Base-by-base conservation (phyloP, 2,329 filamentous ascomycete species). In the Alternaria consortialis region DNA sequence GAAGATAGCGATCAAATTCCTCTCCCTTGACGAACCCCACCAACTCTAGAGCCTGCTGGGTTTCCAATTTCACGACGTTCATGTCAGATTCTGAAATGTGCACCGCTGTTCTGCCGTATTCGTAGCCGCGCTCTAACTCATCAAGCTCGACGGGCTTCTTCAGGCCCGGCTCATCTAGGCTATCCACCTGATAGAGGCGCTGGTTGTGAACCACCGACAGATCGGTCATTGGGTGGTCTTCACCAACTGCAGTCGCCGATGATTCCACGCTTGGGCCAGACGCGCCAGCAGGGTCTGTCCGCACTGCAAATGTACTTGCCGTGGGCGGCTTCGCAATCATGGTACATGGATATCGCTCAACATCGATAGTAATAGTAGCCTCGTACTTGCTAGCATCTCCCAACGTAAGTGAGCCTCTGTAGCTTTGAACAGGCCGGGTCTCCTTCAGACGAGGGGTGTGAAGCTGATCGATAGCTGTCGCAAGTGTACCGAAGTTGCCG, bases 41-140 rank as follows among this genome's bases (percentile, higher is more conserved):
- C 42, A 99, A 90, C 4, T 93, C 90, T 58, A 98, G 88, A 7
- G 86, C 85, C 60, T 91, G 89, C 9, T 82, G 79, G 0, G 93
- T 95, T 71, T 96, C 90, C 34, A 97, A 84, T 66, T 91, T 93
- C n/a, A 93, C 97, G 58, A 97, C 88, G 68, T 94, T 93, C 76
- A 90, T 86, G 71, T 99, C 94, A 0, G 91, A 91, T 69, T 94
- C 90, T 66, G 88, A 92, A 68, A 99, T 97, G 67, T 91, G 90
- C 1, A 99, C 94, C 2, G 92, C 93, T 0, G 94, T 97, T 58
- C 93, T 87, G 46, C 95, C 95, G 75, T 99, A 99, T 73, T 93
- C 90, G 73, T 94, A 99, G 0, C 95, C 95, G 76, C 93, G 97
- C n/a, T 92, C 92, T 37, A 99, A 84, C 15, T 92, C 87, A 13